Evolutionary conservation across 495 filamentous ascomycete genomes (phyloP), one percentile per base, ranked within the genome.

Genomic region (Tuber melanosporum): DNA sequence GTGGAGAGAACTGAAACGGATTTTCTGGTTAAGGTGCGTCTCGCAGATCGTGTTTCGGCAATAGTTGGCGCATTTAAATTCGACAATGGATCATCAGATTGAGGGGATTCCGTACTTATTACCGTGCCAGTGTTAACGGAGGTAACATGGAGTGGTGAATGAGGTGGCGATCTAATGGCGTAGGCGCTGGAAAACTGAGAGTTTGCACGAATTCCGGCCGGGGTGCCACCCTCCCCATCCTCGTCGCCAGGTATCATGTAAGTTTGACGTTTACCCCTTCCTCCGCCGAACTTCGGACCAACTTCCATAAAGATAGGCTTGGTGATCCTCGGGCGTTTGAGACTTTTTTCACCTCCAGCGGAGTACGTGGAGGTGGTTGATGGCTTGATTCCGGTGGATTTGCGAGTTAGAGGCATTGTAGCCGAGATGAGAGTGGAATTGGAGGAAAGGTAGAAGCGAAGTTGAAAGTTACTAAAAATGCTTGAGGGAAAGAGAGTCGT

Each of bases 211-310:
- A 14, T 36, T 66, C 57, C 57, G 26, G 14, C 12, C 0, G 57
- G 57, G 14, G 14, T 14, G 26, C 7, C 15, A 4, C 17, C 57
- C 36, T 66, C 26, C 57, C 1, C 57, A 36, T 36, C 57, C 12
- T 66, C 57, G 14, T 66, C 14, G 26, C 57, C 26, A 66, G 57
- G 14, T 66, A 26, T 66, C 26, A 66, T 66, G 57, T 36, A 36
- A 66, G 57, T 66, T 66, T 66, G 26, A 66, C 57, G 57, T 66
- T 66, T 66, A 32, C 57, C 57, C 26, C 26, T 66, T 66, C 57
- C 57, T 15, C 57, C 57, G 36, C 57, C 57, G 10, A 66, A 36
- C 57, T 66, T 66, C 5, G 57, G 57, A 17, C 57, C 57, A 26
- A 66, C 26, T 66, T 66, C 57, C 26, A 66, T 19, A 66, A 66